A percentile compares a stretch with the other conserved stretches of the same genome.
These are phyloP conservation scores for Penicillium atrosanguineum DNA, from an alignment of 495 filamentous ascomycete species.

Conservation along the genomic window DNA sequence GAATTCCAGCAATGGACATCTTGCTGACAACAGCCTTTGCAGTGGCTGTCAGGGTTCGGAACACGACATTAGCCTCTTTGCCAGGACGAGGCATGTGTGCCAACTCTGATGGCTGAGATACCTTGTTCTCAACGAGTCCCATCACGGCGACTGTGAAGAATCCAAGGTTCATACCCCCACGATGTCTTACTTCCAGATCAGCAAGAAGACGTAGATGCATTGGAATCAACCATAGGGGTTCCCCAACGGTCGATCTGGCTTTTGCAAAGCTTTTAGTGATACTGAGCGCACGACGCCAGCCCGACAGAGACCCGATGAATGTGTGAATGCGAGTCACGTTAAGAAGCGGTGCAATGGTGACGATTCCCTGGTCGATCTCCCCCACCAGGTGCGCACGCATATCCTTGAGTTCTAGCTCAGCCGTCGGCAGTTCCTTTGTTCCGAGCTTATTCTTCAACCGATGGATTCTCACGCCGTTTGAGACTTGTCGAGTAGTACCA, in stretches of 20 bases:
- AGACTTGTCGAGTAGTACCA: slow-evolving; percentile 28
- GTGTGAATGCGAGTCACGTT: slow-evolving; percentile 69
- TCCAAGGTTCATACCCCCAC: slow-evolving; percentile 55
- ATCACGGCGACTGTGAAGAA: slow-evolving; percentile 62
- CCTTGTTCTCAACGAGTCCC: slow-evolving; percentile 46
- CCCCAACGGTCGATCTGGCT: slow-evolving; percentile 50
- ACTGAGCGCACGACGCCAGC: slow-evolving; percentile 59
- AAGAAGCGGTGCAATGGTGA: slow-evolving; percentile 62
- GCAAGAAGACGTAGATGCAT: slow-evolving; percentile 63
- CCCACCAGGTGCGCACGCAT: slow-evolving; percentile 66
- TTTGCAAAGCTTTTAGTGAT: slow-evolving; percentile 59
- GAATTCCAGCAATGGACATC: slow-evolving; percentile 51
- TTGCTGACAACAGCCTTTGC: slow-evolving; percentile 63
- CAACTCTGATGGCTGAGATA: slow-evolving; percentile 9
- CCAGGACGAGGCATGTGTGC: slow-evolving; percentile 28
- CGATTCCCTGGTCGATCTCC: slow-evolving; percentile 58
- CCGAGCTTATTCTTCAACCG: slow-evolving; percentile 71
- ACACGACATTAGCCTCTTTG: slow-evolving; percentile 42
- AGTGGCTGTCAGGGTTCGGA: slow-evolving; percentile 64
- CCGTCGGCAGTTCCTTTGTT: slow-evolving; percentile 66
- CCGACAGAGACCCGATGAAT: slow-evolving; percentile 53
- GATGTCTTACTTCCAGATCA: slow-evolving; percentile 49
- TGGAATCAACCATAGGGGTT: slow-evolving; percentile 52
- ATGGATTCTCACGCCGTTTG: slow-evolving; percentile 64
- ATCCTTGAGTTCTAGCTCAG: slow-evolving; percentile 61